Evolutionary conservation across 805 yeast species (phyloP), one percentile per base, ranked within the genome.

Genomic region (Saccharomycopsis synnaedendra): DNA sequence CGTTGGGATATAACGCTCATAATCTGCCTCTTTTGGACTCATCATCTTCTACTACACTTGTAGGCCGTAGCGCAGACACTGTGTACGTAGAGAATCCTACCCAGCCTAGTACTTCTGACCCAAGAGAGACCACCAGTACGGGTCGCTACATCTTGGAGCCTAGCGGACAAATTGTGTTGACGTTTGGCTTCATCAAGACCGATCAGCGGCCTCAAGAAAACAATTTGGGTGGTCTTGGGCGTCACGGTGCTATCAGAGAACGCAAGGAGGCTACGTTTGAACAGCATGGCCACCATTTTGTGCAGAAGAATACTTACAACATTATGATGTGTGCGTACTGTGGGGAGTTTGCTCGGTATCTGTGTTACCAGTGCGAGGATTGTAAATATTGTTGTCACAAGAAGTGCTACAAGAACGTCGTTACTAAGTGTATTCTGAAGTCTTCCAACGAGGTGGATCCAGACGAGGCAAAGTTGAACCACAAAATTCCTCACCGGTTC

Each of bases 231-330:
- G 86, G 86, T 0, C 70, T 84, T 46, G 90, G 87, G 34, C 95
- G 99, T 72, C 96, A 90, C 61, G 97, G 97, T 68, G 99, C 99
- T 53, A 90, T 93, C 55, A 83, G 96, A 59, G 93, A 87, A 64
- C 80, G 89, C 68, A 87, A 89, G 56, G 78, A 74, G 48, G 94
- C 85, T 56, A 86, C 93, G 1, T 85, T 80, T 61, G 96, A 90
- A 64, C 93, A 87, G 57, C 95, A 87, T 61, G 99, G 99, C 11
- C 99, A 93, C 67, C 94, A 87, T 64, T 93, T 93, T 66, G 94
- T 86, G 40, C 96, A 86, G 63, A 90, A 86, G 57, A 96, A 88
- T 61, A 88, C 89, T 61, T 93, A 93, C 72, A 86, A 85, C 57
- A 86, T 93, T 60, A 90, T 93, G 97, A 78, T 93, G 56, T 93